These are phyloP conservation scores for Dioscorea dumetorum DNA, from an alignment of 106 monocot genomes.

Conservation along the genomic window DNA sequence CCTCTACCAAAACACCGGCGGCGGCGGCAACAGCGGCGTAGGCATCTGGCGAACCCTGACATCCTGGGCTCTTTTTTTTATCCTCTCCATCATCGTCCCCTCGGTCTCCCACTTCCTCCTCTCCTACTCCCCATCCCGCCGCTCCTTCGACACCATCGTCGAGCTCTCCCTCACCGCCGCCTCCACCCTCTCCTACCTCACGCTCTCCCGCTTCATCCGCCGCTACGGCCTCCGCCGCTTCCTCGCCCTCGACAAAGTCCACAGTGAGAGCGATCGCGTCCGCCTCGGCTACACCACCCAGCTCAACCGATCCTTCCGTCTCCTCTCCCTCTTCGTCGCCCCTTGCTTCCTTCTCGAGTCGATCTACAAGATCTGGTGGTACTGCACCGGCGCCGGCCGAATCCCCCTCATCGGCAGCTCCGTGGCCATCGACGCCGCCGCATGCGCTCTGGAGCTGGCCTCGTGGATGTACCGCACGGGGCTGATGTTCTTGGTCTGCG, in stretches of 20 bases:
- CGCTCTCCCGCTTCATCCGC: conserved; percentile 39
- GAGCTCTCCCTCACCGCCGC: conserved; percentile 71
- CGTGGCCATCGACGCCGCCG: conserved; percentile 31
- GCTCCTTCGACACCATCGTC: conserved; percentile 49
- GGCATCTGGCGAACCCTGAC: conserved; percentile 4
- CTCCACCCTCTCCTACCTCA: conserved; percentile 50
- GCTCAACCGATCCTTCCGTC: conserved; percentile 62
- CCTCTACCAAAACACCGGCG: conserved; percentile 42
- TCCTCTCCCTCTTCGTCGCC: conserved; percentile 53
- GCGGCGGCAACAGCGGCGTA: background rate
- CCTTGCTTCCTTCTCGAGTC: conserved; percentile 61
- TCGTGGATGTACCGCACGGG: conserved; percentile 82
- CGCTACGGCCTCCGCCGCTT: conserved; percentile 61
- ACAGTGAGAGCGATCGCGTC: conserved; percentile 51
- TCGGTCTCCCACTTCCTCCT: conserved; percentile 55
- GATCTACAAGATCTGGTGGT: conserved; percentile 85
- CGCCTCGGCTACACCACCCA: conserved; percentile 39
- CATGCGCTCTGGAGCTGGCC: conserved; percentile 52
- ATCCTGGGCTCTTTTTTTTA: conserved; percentile 69
- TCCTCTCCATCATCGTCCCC: conserved; percentile 46
- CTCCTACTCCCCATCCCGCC: conserved; percentile 26
- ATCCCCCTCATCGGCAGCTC: conserved; percentile 53
- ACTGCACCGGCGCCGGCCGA: conserved; percentile 28
- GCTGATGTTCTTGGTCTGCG: conserved; percentile 64
- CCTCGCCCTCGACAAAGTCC: conserved; percentile 63